Percentiles rank a stretch among this genome's conserved stretches.
Evolutionary conservation across 2,329 filamentous ascomycete species (phyloP).

Genomic region (Periconia sp.): DNA sequence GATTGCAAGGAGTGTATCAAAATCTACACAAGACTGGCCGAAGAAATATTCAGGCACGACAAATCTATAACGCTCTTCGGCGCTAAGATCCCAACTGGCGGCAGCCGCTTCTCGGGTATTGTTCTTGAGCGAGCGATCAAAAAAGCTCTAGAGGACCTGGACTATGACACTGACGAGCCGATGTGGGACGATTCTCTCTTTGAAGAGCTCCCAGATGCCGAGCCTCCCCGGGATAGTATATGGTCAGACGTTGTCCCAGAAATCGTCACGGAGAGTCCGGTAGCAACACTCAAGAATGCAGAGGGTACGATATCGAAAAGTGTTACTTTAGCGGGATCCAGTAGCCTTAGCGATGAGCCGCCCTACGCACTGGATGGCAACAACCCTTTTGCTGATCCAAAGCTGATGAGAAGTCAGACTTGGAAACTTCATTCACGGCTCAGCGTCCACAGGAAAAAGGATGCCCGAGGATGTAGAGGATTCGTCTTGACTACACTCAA

Average conservation of each 20-base stretch:
- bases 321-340: conserved; percentile 8
- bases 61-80: conserved; percentile 41
- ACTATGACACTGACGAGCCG: conserved; percentile 42
- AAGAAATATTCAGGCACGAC: conserved; percentile 48
- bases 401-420: conserved; percentile 26
- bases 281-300: conserved; percentile 25
- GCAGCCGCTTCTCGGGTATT: conserved; percentile 44
- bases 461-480: conserved; percentile 42
- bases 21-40: conserved; percentile 45
- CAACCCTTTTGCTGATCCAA: conserved; percentile 22
- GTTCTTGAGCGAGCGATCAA: conserved; percentile 47
- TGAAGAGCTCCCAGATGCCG: conserved; percentile 39
- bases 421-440: conserved; percentile 42
- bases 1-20: conserved; percentile 45
- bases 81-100: conserved; percentile 43
- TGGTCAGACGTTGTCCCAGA: conserved; percentile 37
- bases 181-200: conserved; percentile 51
- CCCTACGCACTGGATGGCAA: conserved; percentile 13
- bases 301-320: conserved; percentile 10
- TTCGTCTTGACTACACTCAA: conserved; percentile 48
- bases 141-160: conserved; percentile 35
- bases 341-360: conserved; percentile 20
- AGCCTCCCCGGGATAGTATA: conserved; percentile 39
- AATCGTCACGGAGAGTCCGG: conserved; percentile 33
- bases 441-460: conserved; percentile 42